Conservation (phyloP, 108 stramenopile genomes). For the Conticribra weissflogii region DNA sequence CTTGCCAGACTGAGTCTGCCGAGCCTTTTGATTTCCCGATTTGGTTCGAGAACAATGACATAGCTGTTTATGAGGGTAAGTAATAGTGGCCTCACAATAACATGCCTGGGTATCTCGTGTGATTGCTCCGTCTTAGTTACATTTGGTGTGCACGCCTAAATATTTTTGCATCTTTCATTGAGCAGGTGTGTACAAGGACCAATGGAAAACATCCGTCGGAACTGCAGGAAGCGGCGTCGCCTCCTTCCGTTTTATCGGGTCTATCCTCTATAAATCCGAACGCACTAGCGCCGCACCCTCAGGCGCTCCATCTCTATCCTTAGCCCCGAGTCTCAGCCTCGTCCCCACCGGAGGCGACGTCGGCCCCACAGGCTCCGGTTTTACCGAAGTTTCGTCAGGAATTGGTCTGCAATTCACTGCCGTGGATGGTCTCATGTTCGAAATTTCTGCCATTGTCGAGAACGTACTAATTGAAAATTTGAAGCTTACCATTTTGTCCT, state of each 20-base stretch:
- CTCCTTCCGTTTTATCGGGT: neutral
- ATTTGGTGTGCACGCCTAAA: too few species aligned
- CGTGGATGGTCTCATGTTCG: conserved; percentile 14
- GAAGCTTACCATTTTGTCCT: conserved; percentile 18
- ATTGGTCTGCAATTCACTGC: conserved; percentile 2
- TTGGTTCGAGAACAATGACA: conserved; percentile 17
- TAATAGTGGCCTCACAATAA: too few species aligned
- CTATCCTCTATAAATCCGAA: neutral
- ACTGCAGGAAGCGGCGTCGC: neutral
- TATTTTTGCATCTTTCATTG: too few species aligned
- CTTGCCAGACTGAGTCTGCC: conserved; percentile 4
- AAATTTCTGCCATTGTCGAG: conserved; percentile 4
- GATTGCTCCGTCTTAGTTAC: too few species aligned
- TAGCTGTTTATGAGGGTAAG: conserved; percentile 13
- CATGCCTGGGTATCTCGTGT: too few species aligned
- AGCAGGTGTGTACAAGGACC: conserved; percentile 23
- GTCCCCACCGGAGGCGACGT: neutral
- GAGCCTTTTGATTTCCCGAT: conserved; percentile 10
- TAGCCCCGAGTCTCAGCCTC: neutral
- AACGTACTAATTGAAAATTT: conserved; percentile 9
- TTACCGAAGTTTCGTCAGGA: conserved; percentile 4
- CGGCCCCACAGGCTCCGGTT: too few species aligned
- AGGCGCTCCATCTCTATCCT: neutral
- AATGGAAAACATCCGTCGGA: conserved; percentile 13
- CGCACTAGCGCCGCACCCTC: neutral